Evolutionary conservation across 2,329 filamentous ascomycete species (phyloP).

Genomic region (Zymoseptoria tritici): DNA sequence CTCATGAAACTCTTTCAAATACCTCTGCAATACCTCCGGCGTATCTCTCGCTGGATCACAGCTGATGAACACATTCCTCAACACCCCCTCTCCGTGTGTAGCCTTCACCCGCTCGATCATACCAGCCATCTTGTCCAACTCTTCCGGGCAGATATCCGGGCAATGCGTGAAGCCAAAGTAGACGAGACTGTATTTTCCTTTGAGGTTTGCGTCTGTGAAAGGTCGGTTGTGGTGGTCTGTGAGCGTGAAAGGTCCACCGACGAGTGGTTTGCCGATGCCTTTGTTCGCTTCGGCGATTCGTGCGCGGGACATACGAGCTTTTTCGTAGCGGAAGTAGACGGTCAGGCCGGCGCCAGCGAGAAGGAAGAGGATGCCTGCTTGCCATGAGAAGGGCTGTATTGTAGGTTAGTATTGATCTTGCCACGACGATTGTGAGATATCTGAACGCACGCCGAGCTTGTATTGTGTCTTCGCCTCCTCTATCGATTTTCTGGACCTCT

Average conservation of each 20-base stretch:
- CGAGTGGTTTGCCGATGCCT: slow-evolving; percentile 84
- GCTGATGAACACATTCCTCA: slow-evolving; percentile 84
- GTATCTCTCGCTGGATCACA: slow-evolving; percentile 91
- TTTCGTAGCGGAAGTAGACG: slow-evolving; percentile 90
- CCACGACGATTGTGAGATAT: background rate
- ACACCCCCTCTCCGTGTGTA: slow-evolving; percentile 38
- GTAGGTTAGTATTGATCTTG: slow-evolving; percentile 6
- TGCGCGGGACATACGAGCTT: slow-evolving; percentile 81
- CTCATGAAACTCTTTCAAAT: slow-evolving; percentile 85
- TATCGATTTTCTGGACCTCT: slow-evolving; percentile 33
- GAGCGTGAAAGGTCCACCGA: slow-evolving; percentile 79
- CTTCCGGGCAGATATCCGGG: slow-evolving; percentile 96
- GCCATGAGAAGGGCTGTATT: slow-evolving; percentile 80
- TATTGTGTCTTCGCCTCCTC: slow-evolving; percentile 40
- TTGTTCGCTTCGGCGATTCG: slow-evolving; percentile 87
- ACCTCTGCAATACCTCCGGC: slow-evolving; percentile 73
- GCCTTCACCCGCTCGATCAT: slow-evolving; percentile 69
- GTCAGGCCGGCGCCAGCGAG: slow-evolving; percentile 67
- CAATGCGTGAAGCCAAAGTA: slow-evolving; percentile 99
- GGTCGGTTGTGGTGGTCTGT: slow-evolving; percentile 71
- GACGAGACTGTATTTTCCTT: slow-evolving; percentile 78
- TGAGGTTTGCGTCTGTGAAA: slow-evolving; percentile 73
- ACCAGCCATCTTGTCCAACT: slow-evolving; percentile 97
- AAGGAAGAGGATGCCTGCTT: slow-evolving; percentile 80
- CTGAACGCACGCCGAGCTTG: slow-evolving; percentile 35